Base-by-base conservation (phyloP, 2,329 filamentous ascomycete species). In the Aspergillus unguis region DNA sequence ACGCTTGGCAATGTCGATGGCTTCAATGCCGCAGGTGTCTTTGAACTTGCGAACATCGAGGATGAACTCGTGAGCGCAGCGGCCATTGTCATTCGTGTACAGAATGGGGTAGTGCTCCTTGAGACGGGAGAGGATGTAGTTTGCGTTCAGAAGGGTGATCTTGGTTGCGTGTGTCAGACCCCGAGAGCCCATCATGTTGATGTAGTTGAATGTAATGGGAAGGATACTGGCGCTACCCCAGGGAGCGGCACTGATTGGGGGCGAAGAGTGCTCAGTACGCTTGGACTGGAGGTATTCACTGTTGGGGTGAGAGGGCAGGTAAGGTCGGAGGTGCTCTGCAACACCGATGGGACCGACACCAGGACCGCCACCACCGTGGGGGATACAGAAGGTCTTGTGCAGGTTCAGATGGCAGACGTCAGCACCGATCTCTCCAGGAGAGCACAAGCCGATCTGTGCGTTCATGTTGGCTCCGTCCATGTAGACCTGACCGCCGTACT, bases 391-490 rank as follows among this genome's bases (percentile, higher is more conserved):
- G 3, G 92, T 97, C 82, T 97, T 97, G 83, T 97, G 92, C 38
- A 97, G 81, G 74, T 97, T 97, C 55, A 97, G 80, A 77, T 96
- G 92, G 81, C 92, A 97, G 36, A 96, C 92, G 69, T 97, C 92
- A 29, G 92, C 92, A 23, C 92, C 92, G 61, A 97, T 95, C 71
- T 95, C 91, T 36, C 92, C 92, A 1, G 92, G 92, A 0, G 90
- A 95, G 77, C 90, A 96, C 8, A 97, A 82, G 9, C 92, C 92
- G 58, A 97, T 96, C 73, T 97, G 92, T 17, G 92, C 92, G 68
- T 96, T 97, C 90, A 96, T 94, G 77, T 97, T 97, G 60, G 92
- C 92, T 44, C 92, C 92, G 69, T 97, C 92, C 92, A 97, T 96
- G 78, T 96, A 97, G 11, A 97, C 92, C 68, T 95, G 90, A 7